Evolutionary conservation across 352 stramenopile species (phyloP), one percentile per base, ranked within the genome.

Genomic region (Globisporangium iwayamae): DNA sequence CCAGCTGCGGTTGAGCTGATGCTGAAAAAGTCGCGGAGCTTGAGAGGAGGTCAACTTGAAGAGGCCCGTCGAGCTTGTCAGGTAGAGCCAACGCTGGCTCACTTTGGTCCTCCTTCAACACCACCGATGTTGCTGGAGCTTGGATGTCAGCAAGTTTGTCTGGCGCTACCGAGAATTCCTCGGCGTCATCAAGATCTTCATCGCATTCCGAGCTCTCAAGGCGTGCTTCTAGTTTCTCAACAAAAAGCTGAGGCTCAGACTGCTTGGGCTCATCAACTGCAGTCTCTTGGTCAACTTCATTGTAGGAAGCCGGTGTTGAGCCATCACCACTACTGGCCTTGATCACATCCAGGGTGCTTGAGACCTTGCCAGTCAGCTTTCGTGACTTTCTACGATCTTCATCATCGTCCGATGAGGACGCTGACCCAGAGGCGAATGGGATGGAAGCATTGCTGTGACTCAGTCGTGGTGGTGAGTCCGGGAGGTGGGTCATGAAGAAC

Each of bases 401-500:
- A n/a, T 48, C 25, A 20, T 62, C 60, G 14, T 30, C 36, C 6
- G 52, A 58, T n/a, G 38, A 61, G 4, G 45, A 59, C n/a, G 34
- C 9, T 4, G 9, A 28, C 5, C 11, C 34, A 39, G 34, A 39
- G 20, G n/a, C 22, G 14, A 32, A 11, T 53, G 13, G 47, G 16
- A 32, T 18, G n/a, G 18, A 20, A 20, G 18, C n/a, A 28, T 2
- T 20, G 4, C 9, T 56, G 6, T 30, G 25, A 4, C 7, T 30
- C 8, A 36, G 22, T 1, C 68, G 77, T 11, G 81, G 78, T 1
- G 81, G 81, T 1, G 81, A 90, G 57, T 88, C 71, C 0, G 81
- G 78, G 11, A 90, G 51, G n/a, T 75, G 75, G 1, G 72, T 81
- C 70, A 90, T 78, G 43, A 77, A 83, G 20, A 64, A 73, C 13